Evolutionary conservation across 768 basidiomycete species (phyloP).

Genomic region (Tulasnella calospora): DNA sequence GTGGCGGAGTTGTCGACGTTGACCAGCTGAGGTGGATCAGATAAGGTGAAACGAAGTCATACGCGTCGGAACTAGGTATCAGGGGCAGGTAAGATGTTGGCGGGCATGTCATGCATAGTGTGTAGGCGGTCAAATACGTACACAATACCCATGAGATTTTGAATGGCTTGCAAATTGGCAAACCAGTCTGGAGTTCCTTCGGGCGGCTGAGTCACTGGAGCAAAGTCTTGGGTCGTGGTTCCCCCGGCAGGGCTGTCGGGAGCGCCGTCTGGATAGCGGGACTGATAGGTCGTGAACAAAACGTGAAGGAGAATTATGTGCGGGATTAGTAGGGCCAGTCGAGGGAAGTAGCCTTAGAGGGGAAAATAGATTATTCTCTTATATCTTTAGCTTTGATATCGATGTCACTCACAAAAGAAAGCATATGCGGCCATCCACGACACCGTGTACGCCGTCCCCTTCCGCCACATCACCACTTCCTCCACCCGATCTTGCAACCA

Average conservation of each 20-base stretch:
- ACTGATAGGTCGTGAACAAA: slow-evolving; percentile 63
- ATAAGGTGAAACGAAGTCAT: slow-evolving; percentile 52
- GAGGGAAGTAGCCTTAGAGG: slow-evolving; percentile 66
- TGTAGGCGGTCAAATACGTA: slow-evolving; percentile 42
- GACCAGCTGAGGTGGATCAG: slow-evolving; percentile 48
- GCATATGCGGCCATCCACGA: slow-evolving; percentile 73
- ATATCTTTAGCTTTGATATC: neutral
- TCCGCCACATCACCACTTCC: slow-evolving; percentile 78
- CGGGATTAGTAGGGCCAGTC: slow-evolving; percentile 64
- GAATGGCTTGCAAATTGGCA: slow-evolving; percentile 81
- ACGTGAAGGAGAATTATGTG: slow-evolving; percentile 57
- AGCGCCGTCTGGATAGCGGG: slow-evolving; percentile 30
- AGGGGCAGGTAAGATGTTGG: slow-evolving; percentile 42
- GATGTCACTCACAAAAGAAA: slow-evolving; percentile 62
- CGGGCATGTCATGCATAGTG: slow-evolving; percentile 17
- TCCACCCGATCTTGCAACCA: slow-evolving; percentile 88
- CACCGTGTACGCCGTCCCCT: slow-evolving; percentile 63
- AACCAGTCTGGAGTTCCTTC: slow-evolving; percentile 78
- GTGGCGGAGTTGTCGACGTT: slow-evolving; percentile 50
- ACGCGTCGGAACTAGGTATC: slow-evolving; percentile 52
- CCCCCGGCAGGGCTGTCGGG: neutral
- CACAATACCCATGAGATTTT: slow-evolving; percentile 85
- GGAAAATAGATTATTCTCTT: neutral
- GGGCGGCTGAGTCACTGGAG: slow-evolving; percentile 33
- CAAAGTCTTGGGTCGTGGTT: neutral